Conservation (phyloP, 805 yeast genomes). For the Hanseniaspora lindneri region DNA sequence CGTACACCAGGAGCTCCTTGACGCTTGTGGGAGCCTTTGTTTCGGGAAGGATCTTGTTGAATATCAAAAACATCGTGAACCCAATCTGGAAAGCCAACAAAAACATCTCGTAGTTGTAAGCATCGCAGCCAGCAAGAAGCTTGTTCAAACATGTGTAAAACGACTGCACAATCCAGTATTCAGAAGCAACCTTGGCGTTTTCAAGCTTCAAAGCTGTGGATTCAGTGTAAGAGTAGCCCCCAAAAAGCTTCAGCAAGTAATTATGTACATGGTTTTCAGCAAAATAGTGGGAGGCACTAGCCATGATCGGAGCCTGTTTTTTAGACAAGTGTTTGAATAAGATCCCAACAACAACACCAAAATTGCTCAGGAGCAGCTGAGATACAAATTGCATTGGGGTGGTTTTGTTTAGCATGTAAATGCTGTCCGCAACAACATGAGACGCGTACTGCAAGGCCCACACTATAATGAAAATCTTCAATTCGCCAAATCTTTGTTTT, state of each 20-base stretch:
- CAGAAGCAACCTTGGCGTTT: neutral
- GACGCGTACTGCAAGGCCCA: slow-evolving; percentile 12
- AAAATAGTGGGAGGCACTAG: neutral
- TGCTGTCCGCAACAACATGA: slow-evolving; percentile 11
- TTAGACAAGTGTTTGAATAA: slow-evolving; percentile 10
- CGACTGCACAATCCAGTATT: neutral
- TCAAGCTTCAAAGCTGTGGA: neutral
- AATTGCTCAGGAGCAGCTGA: slow-evolving; percentile 7
- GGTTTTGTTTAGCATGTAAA: slow-evolving; percentile 15
- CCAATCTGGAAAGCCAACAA: slow-evolving; percentile 14
- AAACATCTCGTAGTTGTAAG: slow-evolving; percentile 5
- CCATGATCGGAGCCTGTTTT: neutral
- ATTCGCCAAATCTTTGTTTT: neutral
- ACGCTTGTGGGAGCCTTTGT: slow-evolving; percentile 7
- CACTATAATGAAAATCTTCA: slow-evolving; percentile 3
- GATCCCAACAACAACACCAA: slow-evolving; percentile 8
- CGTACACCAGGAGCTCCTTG: neutral
- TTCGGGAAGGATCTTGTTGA: slow-evolving; percentile 15
- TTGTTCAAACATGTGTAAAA: neutral
- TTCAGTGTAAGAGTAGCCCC: neutral
- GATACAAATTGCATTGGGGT: slow-evolving; percentile 1
- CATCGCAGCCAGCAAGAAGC: neutral
- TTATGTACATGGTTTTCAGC: neutral
- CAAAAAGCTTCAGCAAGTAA: neutral
- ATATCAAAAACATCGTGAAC: slow-evolving; percentile 13